These are phyloP conservation scores for Hypomyces rosellus DNA, from an alignment of 2,329 filamentous ascomycete genomes.

Conservation along the genomic window DNA sequence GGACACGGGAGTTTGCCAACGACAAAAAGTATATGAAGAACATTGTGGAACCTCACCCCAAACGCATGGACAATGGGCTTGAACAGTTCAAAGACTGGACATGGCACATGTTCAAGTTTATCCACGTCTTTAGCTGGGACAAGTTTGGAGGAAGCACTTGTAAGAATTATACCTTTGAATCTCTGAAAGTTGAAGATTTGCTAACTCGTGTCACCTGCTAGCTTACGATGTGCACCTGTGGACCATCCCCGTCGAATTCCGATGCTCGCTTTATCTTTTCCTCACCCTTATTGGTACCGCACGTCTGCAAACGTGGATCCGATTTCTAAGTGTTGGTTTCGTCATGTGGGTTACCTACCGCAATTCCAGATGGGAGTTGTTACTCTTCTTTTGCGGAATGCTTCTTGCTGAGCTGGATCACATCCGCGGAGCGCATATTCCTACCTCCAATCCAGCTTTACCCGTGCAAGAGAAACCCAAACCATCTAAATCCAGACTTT, in stretches of 20 bases:
- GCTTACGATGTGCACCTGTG: conserved; percentile 54
- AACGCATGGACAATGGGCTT: conserved; percentile 28
- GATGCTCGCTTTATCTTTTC: conserved; percentile 53
- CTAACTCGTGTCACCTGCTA: background rate
- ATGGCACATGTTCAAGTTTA: conserved; percentile 41
- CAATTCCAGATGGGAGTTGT: conserved; percentile 47
- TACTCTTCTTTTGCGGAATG: conserved; percentile 50
- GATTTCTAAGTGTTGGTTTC: conserved; percentile 36
- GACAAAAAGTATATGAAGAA: conserved; percentile 40
- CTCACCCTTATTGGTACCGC: conserved; percentile 45
- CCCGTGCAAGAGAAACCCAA: conserved; percentile 16
- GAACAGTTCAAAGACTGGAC: conserved; percentile 42
- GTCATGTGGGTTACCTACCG: conserved; percentile 41
- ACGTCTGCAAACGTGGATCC: conserved; percentile 34
- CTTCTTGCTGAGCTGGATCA: conserved; percentile 49
- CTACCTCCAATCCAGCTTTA: conserved; percentile 19
- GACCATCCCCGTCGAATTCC: conserved; percentile 58
- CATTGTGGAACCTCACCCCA: conserved; percentile 42
- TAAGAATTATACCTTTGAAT: conserved; percentile 18
- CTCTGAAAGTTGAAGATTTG: background rate
- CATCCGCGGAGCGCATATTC: conserved; percentile 40
- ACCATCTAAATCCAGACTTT: conserved; percentile 6
- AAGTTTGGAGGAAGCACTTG: conserved; percentile 40
- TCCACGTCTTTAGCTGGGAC: conserved; percentile 47
- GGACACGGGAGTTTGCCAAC: conserved; percentile 39